Percentiles rank a stretch among this genome's conserved stretches.
Evolutionary conservation across 352 stramenopile species (phyloP).

Genomic region (Elongisporangium prolatum): DNA sequence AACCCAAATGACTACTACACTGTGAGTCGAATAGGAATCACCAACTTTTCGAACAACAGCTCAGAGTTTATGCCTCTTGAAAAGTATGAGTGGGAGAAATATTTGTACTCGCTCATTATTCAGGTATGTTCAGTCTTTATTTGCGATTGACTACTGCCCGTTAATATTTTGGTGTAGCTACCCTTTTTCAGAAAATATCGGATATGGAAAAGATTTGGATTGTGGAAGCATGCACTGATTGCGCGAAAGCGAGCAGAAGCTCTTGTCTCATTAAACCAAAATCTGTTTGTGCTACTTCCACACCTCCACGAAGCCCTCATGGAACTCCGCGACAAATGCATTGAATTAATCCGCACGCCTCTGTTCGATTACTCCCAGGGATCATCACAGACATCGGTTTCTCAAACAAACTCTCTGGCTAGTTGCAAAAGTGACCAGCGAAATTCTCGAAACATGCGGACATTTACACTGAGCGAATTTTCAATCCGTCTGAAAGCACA

Average conservation of each 20-base stretch:
- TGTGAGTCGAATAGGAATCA: constrained; percentile 84
- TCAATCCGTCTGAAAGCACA: constrained; percentile 63
- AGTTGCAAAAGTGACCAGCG: neutral
- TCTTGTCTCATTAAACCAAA: constrained; percentile 48
- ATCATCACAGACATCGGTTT: neutral
- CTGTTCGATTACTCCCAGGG: constrained; percentile 40
- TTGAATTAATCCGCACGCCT: constrained; percentile 30
- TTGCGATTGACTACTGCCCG: too few relatives aligned
- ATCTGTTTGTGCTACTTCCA: constrained; percentile 87
- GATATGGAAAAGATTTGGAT: constrained; percentile 87
- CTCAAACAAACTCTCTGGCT: neutral
- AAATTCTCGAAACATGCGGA: constrained; percentile 10
- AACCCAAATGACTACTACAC: constrained; percentile 88
- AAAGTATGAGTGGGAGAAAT: constrained; percentile 90
- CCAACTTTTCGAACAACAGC: constrained; percentile 74
- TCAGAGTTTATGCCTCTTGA: constrained; percentile 88
- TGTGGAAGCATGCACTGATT: constrained; percentile 83
- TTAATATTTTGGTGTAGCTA: constrained; percentile 40
- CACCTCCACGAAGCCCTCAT: constrained; percentile 80
- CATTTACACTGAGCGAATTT: constrained; percentile 81
- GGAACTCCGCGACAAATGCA: constrained; percentile 54
- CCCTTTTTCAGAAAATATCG: constrained; percentile 89
- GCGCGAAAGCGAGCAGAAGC: constrained; percentile 30
- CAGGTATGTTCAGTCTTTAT: constrained; percentile 31
- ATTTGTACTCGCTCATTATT: constrained; percentile 79